phyloP scores from a whole-genome alignment of 257 asterid species.

The Rhazya stricta region DNA sequence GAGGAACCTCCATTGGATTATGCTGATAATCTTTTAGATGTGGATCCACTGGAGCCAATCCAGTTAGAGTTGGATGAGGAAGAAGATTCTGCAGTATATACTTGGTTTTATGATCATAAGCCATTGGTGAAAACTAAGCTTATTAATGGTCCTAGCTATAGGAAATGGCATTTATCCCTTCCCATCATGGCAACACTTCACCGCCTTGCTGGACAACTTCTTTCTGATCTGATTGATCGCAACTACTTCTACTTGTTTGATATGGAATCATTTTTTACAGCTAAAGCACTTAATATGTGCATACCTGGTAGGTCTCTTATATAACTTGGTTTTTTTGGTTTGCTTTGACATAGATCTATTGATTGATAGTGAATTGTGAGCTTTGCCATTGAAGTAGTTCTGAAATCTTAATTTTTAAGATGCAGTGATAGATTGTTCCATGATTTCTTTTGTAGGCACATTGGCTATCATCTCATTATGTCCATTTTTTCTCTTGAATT shows the following conservation, averaged over 20 bases:
- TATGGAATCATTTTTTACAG: constrained; percentile 97
- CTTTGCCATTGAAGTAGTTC: background rate
- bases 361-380: background rate
- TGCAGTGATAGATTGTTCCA: background rate
- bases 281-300: constrained; percentile 97
- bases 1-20: constrained; percentile 98
- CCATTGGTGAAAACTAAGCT: constrained; percentile 96
- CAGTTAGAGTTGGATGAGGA: constrained; percentile 96
- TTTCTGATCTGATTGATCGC: constrained; percentile 86
- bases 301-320: constrained; percentile 65
- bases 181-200: constrained; percentile 98
- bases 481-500: background rate
- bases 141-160: constrained; percentile 94
- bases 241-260: constrained; percentile 92
- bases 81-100: constrained; percentile 92
- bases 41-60: constrained; percentile 96
- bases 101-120: constrained; percentile 98
- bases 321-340: background rate
- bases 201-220: constrained; percentile 96
- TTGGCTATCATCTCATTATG: background rate
- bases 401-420: background rate
- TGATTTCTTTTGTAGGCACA: background rate
- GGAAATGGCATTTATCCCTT: constrained; percentile 97
- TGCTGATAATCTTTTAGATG: constrained; percentile 94
- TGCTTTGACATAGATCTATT: background rate